Evolutionary conservation across 2,329 filamentous ascomycete species (phyloP).

Genomic region (Alternaria burnsii): DNA sequence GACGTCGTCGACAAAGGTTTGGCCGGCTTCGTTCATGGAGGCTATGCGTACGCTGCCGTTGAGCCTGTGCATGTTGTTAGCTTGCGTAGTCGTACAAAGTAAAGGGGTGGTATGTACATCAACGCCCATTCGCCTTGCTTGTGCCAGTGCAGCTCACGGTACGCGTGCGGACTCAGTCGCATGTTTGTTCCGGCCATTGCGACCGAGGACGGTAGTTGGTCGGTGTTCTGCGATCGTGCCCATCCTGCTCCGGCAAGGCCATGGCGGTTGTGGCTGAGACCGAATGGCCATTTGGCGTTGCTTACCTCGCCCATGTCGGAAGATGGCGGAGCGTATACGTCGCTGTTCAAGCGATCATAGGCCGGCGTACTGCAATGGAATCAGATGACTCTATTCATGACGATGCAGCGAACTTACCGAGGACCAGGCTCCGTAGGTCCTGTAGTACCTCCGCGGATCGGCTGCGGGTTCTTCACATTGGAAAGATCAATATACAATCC

Average conservation of each 20-base stretch:
- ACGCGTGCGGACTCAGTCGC: conserved; percentile 57
- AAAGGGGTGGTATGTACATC: conserved; percentile 37
- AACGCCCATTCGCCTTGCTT: conserved; percentile 63
- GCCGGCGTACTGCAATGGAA: conserved; percentile 2
- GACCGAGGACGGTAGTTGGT: conserved; percentile 51
- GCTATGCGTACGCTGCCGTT: conserved; percentile 63
- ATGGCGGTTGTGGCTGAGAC: conserved; percentile 52
- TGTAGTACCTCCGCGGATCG: too few species aligned
- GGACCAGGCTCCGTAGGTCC: too few species aligned
- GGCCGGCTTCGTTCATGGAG: conserved; percentile 63
- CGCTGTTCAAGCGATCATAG: conserved; percentile 52
- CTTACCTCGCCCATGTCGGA: conserved; percentile 52
- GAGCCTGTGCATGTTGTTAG: conserved; percentile 11
- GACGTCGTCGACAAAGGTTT: conserved; percentile 54
- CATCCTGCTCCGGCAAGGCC: conserved; percentile 52
- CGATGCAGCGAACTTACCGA: fast-evolving
- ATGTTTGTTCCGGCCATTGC: conserved; percentile 57
- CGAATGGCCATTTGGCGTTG: conserved; percentile 56
- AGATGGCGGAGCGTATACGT: conserved; percentile 50
- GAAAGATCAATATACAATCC: conserved; percentile 52
- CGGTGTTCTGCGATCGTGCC: conserved; percentile 53
- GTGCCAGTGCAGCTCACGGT: conserved; percentile 72
- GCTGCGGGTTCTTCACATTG: too few species aligned
- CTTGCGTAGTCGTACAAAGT: too few species aligned
- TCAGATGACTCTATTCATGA: too few species aligned